phyloP scores from a whole-genome alignment of 345 rosid species.

The Euphorbia lathyris region DNA sequence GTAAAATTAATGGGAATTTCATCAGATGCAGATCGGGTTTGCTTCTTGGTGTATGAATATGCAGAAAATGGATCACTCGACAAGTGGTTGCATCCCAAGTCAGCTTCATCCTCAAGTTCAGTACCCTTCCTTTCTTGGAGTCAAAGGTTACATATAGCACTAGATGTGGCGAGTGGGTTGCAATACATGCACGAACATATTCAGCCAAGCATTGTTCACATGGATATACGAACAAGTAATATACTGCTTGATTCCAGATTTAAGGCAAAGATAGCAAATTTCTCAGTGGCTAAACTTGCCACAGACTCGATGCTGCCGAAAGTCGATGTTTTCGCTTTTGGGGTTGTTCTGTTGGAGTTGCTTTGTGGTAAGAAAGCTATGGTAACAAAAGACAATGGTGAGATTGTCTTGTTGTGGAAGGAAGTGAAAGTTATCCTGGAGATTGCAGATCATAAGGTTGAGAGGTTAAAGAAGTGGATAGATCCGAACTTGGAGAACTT shows the following conservation, averaged over 20 bases:
- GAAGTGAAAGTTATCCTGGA: conserved; percentile 39
- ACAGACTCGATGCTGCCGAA: conserved; percentile 33
- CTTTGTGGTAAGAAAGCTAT: conserved; percentile 53
- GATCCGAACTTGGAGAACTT: conserved; percentile 51
- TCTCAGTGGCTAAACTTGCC: conserved; percentile 44
- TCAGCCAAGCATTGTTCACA: conserved; percentile 51
- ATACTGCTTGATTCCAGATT: conserved; percentile 50
- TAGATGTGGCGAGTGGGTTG: conserved; percentile 59
- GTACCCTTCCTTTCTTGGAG: conserved; percentile 40
- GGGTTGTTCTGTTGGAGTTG: conserved; percentile 54
- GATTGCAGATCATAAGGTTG: conserved; percentile 35
- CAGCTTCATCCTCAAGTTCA: conserved; percentile 28
- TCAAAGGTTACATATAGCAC: conserved; percentile 49
- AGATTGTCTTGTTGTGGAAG: conserved; percentile 41
- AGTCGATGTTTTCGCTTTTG: conserved; percentile 57
- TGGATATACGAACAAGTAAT: conserved; percentile 50
- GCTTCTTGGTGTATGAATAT: conserved; percentile 59
- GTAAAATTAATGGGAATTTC: conserved; percentile 54
- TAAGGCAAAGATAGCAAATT: conserved; percentile 58
- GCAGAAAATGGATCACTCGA: conserved; percentile 56
- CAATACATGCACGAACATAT: conserved; percentile 63
- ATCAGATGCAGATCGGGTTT: conserved; percentile 31
- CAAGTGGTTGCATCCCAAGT: conserved; percentile 43
- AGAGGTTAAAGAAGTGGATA: conserved; percentile 42
- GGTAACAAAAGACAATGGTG: conserved; percentile 43